These are phyloP conservation scores for barley (Hordeum vulgare) DNA, from an alignment of 176 grass and related monocot species.

Conservation along the genomic window MorexV3_pseudomolecules_assembly NC_058521.1:10281500-10281999, in stretches of 20 bases:
- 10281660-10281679: not conserved
- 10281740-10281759: not conserved
- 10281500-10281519: not conserved
- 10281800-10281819: not conserved
- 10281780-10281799: not conserved
- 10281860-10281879: conserved; percentile 6
- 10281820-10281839: not conserved
- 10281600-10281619: not conserved
- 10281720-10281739: not conserved
- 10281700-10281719: not conserved
- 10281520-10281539: not conserved
- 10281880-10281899: not conserved
- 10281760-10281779: not conserved
- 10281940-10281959: conserved; percentile 56
- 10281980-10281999: conserved; percentile 79
- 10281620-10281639: not conserved
- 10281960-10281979: conserved; percentile 98
- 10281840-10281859: not conserved
- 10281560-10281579: not conserved
- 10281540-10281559: not conserved
- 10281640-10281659: not conserved
- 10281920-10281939: not conserved
- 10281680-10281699: not conserved
- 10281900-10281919: not conserved
- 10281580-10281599: not conserved